Evolutionary conservation across 1,284 basidiomycete species (phyloP).

Genomic region (Ceratorhiza oryzae-sativae): DNA sequence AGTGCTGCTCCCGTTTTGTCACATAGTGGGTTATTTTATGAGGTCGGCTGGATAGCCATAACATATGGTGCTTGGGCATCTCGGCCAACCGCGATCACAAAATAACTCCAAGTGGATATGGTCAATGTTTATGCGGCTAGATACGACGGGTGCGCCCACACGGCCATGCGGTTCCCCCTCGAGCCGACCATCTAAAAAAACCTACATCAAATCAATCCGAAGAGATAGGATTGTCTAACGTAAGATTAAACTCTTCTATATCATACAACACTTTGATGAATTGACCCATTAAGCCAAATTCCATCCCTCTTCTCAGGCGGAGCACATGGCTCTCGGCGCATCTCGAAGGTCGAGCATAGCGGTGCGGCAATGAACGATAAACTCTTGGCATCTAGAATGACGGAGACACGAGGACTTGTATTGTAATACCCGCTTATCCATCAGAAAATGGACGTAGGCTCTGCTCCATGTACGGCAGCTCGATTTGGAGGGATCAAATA

Average conservation of each 20-base stretch:
- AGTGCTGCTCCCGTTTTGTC: no score
- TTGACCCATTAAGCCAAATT: neutral
- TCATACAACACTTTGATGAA: neutral
- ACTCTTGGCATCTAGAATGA: neutral
- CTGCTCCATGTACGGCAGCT: no score
- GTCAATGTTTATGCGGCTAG: no score
- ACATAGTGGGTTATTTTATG: no score
- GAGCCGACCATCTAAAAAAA: neutral
- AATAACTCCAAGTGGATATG: no score
- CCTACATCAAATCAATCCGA: neutral
- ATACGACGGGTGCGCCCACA: neutral
- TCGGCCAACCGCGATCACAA: no score
- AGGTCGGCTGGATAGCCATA: no score
- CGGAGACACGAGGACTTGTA: no score
- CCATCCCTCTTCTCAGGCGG: neutral
- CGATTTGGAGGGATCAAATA: no score
- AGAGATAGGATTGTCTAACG: neutral
- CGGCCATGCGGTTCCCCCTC: neutral
- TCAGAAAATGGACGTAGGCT: no score
- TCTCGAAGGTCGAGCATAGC: neutral
- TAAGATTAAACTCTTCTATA: neutral
- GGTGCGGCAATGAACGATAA: neutral
- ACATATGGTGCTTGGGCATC: no score
- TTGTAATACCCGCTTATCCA: no score
- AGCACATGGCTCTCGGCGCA: neutral